A percentile compares a stretch with the other conserved stretches of the same genome.
phyloP scores from a whole-genome alignment of 179 eudicot genomes.

The Gypsophila paniculata region DNA sequence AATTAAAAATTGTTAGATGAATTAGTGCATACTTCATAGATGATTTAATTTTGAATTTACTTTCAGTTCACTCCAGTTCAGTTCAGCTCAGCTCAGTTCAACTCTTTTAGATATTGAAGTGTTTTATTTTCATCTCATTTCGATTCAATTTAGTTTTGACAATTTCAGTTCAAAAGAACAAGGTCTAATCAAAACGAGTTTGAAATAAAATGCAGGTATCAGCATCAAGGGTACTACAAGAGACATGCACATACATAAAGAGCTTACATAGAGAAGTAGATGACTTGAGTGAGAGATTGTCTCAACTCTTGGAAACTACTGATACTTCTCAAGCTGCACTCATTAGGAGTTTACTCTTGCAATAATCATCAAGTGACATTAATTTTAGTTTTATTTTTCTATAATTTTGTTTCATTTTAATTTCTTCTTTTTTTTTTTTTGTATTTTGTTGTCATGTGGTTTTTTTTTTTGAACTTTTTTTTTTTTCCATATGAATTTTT shows the following conservation, averaged over 20 bases:
- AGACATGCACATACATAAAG: constrained; percentile 57
- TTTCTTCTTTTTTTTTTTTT: background rate
- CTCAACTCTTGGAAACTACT: constrained; percentile 46
- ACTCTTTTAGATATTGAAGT: too few relatives aligned
- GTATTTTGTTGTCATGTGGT: background rate
- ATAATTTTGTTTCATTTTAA: too few relatives aligned
- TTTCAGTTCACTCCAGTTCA: too few relatives aligned
- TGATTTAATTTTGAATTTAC: too few relatives aligned
- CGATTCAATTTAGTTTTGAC: too few relatives aligned
- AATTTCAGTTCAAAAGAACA: too few relatives aligned
- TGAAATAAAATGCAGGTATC: constrained; percentile 40
- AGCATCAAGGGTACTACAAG: constrained; percentile 49
- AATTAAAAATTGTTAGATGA: too few relatives aligned
- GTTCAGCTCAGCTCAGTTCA: too few relatives aligned
- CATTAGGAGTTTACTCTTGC: constrained; percentile 48
- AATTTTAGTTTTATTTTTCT: background rate
- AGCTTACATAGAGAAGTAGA: constrained; percentile 54
- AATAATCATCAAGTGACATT: constrained; percentile 11
- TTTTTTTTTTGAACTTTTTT: background rate
- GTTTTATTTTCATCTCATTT: too few relatives aligned
- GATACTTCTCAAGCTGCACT: constrained; percentile 52
- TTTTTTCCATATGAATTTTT: background rate
- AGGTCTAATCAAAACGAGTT: too few relatives aligned
- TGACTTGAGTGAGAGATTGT: constrained; percentile 48
- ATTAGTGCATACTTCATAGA: too few relatives aligned